Conservation (phyloP, 306 rosid species). For the Sicyos edulis region DNA sequence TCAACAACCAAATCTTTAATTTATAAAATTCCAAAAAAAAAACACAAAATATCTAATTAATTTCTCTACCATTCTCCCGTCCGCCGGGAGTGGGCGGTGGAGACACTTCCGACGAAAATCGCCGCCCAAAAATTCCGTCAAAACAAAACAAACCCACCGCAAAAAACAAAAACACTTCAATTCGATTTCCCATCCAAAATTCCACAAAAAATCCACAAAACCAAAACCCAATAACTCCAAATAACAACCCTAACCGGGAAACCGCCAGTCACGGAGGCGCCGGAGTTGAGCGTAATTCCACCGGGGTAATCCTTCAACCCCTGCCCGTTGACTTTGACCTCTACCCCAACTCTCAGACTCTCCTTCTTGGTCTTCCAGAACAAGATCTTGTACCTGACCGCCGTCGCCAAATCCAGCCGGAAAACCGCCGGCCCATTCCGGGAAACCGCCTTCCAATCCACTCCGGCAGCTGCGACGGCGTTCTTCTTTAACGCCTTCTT, state of each 20-base stretch:
- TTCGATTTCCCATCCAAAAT: not conserved
- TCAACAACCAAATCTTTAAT: too few species aligned
- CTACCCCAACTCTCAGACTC: constrained; percentile 39
- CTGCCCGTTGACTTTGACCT: constrained; percentile 33
- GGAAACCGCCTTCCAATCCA: constrained; percentile 29
- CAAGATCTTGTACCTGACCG: constrained; percentile 64
- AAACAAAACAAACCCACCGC: not conserved
- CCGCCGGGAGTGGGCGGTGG: not conserved
- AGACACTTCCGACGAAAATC: constrained; percentile 3
- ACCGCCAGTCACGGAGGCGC: constrained; percentile 27
- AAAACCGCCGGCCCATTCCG: constrained; percentile 17
- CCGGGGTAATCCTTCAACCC: constrained; percentile 33
- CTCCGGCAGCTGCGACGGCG: not conserved
- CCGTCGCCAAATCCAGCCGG: constrained; percentile 54
- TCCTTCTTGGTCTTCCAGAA: constrained; percentile 55
- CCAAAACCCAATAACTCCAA: constrained; percentile 23
- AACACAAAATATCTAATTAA: too few species aligned
- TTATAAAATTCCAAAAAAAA: too few species aligned
- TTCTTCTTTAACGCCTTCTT: constrained; percentile 38
- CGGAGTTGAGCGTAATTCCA: constrained; percentile 49
- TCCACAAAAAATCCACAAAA: too few species aligned
- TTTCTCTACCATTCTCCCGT: not conserved
- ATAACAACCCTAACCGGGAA: constrained; percentile 33
- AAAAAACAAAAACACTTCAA: not conserved
- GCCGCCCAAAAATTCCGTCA: not conserved